Conservation (phyloP, 108 stramenopile species). For the Cyclotella choctawhatcheeana region DNA sequence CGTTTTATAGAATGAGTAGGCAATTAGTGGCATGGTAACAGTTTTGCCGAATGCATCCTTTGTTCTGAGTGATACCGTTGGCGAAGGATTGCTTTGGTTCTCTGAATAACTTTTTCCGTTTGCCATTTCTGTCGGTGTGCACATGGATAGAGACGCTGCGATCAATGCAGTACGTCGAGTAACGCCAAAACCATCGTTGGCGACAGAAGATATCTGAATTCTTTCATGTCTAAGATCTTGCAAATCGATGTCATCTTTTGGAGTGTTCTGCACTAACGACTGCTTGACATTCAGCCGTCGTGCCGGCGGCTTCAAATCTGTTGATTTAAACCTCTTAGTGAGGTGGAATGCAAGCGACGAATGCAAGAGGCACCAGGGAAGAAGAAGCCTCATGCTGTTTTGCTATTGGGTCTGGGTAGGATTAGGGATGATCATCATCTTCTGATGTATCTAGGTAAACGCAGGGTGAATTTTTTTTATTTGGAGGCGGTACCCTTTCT, state of each 20-base stretch:
- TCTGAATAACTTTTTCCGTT: neutral
- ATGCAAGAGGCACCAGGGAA: neutral
- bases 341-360: neutral
- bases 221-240: neutral
- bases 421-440: too few relatives aligned
- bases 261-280: neutral
- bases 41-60: constrained; percentile 10
- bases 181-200: neutral
- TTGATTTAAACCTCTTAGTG: neutral
- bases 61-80: neutral
- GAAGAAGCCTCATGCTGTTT: neutral
- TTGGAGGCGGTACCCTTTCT: too few relatives aligned
- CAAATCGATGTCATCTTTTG: neutral
- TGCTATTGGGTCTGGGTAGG: too few relatives aligned
- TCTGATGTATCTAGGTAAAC: too few relatives aligned
- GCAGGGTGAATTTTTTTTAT: too few relatives aligned
- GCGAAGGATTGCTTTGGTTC: constrained; percentile 7
- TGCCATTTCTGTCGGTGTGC: neutral
- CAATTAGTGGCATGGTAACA: constrained; percentile 65
- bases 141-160: neutral
- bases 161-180: neutral
- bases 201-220: neutral
- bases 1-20: constrained; percentile 85
- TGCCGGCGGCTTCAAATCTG: neutral
- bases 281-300: neutral